Evolutionary conservation across 2,329 filamentous ascomycete species (phyloP), one percentile per base, ranked within the genome.

Genomic region (Exophiala mesophila): DNA sequence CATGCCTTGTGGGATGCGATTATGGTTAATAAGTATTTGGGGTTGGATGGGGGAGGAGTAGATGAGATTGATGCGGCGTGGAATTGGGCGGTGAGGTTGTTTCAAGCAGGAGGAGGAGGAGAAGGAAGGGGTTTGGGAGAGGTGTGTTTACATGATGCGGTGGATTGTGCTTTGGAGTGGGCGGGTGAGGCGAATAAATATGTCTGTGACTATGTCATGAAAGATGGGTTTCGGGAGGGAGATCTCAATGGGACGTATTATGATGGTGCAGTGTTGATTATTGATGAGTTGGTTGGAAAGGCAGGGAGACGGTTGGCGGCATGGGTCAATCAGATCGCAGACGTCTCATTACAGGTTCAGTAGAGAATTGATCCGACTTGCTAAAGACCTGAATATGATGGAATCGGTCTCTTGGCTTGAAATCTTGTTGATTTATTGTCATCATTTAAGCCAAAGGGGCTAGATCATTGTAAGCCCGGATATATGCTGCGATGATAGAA

Each of bases 1-100:
- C 84, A 88, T 57, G 73, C 82, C 44, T 76, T 86, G 12, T 88
- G 83, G 83, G 84, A 88, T 58, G 78, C 74, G 10, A 29, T 53
- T 15, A 55, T 56, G 10, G 47, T 46, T 3, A 50, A 53, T 30
- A 56, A 52, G 41, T 35, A 52, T 41, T 42, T 43, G 2, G 35
- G 24, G n/a, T 15, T n/a, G 34, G 19, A 8, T 13, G 44, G 20
- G 18, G 35, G 37, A 2, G 15, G 18, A 18, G 31, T 18, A 13
- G 31, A 30, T 21, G 41, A 49, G 26, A 49, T 47, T 24, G 51
- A 53, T 17, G 17, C 36, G 21, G 24, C 42, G 13, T 44, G 41
- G 7, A 45, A 44, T n/a, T 53, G 41, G 35, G 8, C 19, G 7
- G 64, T 67, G n/a, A 63, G 69, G 40, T 69, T 86, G 16, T 70